Conservation (phyloP, 148 eudicot species). For the Euryodendron excelsum region DNA sequence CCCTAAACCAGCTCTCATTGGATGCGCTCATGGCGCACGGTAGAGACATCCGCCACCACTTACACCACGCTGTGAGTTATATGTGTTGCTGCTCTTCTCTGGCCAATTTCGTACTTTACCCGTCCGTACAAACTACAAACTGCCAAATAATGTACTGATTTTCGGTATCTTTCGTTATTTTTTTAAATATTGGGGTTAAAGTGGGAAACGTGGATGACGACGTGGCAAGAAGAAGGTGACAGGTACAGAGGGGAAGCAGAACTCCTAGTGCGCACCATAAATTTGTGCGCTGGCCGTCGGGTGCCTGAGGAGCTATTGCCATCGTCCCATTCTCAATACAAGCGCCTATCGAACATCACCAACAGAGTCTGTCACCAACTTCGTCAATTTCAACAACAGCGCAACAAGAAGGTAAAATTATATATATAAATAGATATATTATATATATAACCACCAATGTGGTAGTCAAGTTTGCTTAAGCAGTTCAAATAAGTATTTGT, state of each 20-base stretch:
- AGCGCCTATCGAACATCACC: constrained; percentile 37
- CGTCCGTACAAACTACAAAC: no score
- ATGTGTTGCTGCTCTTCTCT: no score
- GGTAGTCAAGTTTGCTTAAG: no score
- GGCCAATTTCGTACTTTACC: no score
- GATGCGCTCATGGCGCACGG: constrained; percentile 54
- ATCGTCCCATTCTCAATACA: constrained; percentile 26
- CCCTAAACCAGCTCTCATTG: constrained; percentile 59
- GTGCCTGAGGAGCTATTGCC: constrained; percentile 14
- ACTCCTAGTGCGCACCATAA: constrained; percentile 47
- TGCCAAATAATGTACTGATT: neutral
- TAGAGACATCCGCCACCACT: constrained; percentile 45
- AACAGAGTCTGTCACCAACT: constrained; percentile 46
- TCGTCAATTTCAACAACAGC: constrained; percentile 30
- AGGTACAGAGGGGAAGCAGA: constrained; percentile 52
- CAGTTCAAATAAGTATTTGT: no score
- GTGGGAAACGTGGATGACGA: constrained; percentile 74
- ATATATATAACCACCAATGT: no score
- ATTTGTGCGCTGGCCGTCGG: constrained; percentile 39
- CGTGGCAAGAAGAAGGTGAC: constrained; percentile 59
- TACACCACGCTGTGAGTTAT: constrained; percentile 52
- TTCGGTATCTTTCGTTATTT: neutral
- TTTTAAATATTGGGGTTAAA: constrained; percentile 14
- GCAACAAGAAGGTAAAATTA: constrained; percentile 33
- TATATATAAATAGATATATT: no score